Base-by-base conservation (phyloP, 2,329 filamentous ascomycete species). In the Xylariaceae sp. region DNA sequence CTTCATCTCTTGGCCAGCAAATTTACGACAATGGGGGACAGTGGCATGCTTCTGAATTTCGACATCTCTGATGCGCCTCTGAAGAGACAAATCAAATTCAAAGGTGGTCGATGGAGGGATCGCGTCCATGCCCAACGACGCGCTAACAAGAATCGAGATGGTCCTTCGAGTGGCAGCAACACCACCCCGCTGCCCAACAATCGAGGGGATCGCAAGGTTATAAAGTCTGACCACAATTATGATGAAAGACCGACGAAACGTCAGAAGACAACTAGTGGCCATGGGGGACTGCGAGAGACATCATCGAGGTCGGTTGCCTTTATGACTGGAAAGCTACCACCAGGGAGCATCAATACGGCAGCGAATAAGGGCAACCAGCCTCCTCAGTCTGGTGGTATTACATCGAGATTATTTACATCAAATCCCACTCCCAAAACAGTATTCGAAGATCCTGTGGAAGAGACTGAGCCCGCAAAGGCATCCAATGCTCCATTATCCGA, bases 1-100 rank as follows among this genome's bases (percentile, higher is more conserved):
- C 18, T 50, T 26, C 21, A n/a, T 45, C 41, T 45, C 4, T 26
- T 41, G 3, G 3, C 37, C 20, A 48, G 23, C n/a, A 40, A 44
- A 50, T n/a, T 37, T 44, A 37, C 50, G 18, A 62, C 21, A 43
- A 97, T 98, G 93, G 90, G 90, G 49, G 93, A 98, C 79, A 90
- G 96, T 86, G 92, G 92, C 65, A 89, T 99, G 85, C 83, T 97
- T 54, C 80, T 98, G 71, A 98, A 98, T 68, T 97, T 98, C 72
- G 87, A 91, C 66, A 79, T 96, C 54, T 83, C 85, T 23, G 86
- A 90, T 58, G 82, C 79, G 18, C 82, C 89, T 12, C 72, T 90
- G 51, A 81, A 87, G 57, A 79, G 82, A 5, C 77, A 83, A 51
- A 78, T 83, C 58, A 86, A 81, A 64, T 90, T 96, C 74, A 95